Evolutionary conservation across 805 yeast genomes (phyloP), one percentile per base, ranked within the genome.

Genomic region (Soucietia sequanensis): DNA sequence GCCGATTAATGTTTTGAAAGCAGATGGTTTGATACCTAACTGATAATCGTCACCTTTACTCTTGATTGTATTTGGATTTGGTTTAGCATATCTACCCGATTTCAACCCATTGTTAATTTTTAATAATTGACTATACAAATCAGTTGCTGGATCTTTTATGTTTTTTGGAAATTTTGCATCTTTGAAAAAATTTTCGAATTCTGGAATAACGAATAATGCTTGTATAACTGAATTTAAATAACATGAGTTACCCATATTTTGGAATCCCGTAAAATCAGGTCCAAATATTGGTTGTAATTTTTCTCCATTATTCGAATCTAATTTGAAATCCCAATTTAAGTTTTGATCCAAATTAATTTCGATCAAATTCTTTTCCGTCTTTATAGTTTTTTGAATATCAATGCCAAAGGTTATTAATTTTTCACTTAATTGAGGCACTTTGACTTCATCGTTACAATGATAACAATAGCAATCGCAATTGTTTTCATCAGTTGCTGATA

Each of bases 311-410:
- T 79, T 76, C 33, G 81, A 80, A 11, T 80, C 80, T 76, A 90
- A 76, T 41, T 80, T 78, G 62, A 93, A 93, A 43, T 91, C 95
- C 96, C 97, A 93, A 46, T 82, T 83, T 60, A 88, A 39, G 56
- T 93, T 93, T 54, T 90, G 97, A 54, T 90, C 97, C 36, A 93
- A 75, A 61, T 93, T 95, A 42, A 93, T 62, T 58, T 93, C 99
- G 2, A 90, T 76, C 50, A 93, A 65, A 19, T 83, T 81, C 62
- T 90, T 91, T 57, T 93, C 99, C 1, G 95, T 88, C 47, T 90
- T 87, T 13, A 65, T 65, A 4, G 70, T 67, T 3, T 44, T 58
- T 2, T 64, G 49, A 30, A 80, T 55, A 54, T 87, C 82, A 40
- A 93, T 84, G 2, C 87, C 88, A 64, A 75, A 86, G 1, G 74